phyloP scores from a whole-genome alignment of 192 early-diverging fungal species.

The Umbelopsis isabellina region DNA sequence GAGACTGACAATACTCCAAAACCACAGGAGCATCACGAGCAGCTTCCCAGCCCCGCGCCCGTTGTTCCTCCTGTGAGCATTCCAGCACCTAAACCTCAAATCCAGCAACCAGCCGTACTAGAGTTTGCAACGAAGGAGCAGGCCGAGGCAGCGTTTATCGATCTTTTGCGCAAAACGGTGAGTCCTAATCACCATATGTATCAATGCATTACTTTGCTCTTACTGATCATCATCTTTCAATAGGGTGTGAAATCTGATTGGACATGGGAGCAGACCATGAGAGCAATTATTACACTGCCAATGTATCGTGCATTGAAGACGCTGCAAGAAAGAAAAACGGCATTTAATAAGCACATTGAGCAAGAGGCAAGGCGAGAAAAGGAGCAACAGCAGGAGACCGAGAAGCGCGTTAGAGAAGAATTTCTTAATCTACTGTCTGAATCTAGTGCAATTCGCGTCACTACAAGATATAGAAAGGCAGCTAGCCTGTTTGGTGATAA shows the following conservation, averaged over 20 bases:
- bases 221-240: not conserved
- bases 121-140: conserved; percentile 81
- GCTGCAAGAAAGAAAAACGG: conserved; percentile 76
- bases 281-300: conserved; percentile 80
- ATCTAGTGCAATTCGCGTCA: conserved; percentile 52
- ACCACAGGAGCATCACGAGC: not conserved
- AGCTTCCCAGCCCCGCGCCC: not conserved
- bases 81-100: conserved; percentile 17
- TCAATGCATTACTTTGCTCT: too few relatives aligned
- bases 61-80: not conserved
- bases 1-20: not conserved
- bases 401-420: conserved; percentile 52
- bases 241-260: conserved; percentile 80
- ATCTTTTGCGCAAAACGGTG: conserved; percentile 74
- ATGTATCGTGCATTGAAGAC: conserved; percentile 85
- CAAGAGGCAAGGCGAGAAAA: conserved; percentile 59
- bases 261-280: conserved; percentile 94
- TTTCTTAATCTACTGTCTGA: conserved; percentile 60
- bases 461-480: conserved; percentile 58
- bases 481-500: conserved; percentile 61
- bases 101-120: conserved; percentile 33
- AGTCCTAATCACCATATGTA: not conserved
- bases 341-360: conserved; percentile 76
- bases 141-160: conserved; percentile 77
- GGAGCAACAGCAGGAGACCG: conserved; percentile 51